phyloP scores from a whole-genome alignment of 495 filamentous ascomycete species.

The Aspergillus indologenus region DNA sequence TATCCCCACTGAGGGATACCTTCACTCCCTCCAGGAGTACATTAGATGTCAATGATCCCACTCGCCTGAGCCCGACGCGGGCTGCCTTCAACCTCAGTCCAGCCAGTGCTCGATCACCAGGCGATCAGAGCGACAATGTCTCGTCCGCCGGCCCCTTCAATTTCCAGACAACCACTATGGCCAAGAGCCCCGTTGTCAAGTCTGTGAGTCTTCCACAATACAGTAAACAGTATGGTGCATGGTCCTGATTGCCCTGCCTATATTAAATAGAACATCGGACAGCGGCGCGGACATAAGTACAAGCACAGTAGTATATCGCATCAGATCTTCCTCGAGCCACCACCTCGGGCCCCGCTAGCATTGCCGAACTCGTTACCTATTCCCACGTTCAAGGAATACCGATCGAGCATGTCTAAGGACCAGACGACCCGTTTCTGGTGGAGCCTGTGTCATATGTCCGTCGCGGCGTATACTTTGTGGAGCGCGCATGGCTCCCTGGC shows the following conservation, averaged over 20 bases:
- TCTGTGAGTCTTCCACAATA: slow-evolving; percentile 55
- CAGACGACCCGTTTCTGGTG: slow-evolving; percentile 80
- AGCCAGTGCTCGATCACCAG: slow-evolving; percentile 34
- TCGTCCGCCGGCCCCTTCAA: slow-evolving; percentile 71
- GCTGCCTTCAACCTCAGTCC: slow-evolving; percentile 44
- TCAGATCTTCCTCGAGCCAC: slow-evolving; percentile 95
- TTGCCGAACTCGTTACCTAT: slow-evolving; percentile 91
- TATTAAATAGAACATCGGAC: slow-evolving; percentile 66
- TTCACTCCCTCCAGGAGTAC: slow-evolving; percentile 32
- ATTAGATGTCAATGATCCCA: slow-evolving; percentile 27
- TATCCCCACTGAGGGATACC: slow-evolving; percentile 60
- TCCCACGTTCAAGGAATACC: slow-evolving; percentile 84
- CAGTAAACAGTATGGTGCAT: neutral
- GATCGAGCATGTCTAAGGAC: slow-evolving; percentile 78
- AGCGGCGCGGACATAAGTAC: slow-evolving; percentile 94
- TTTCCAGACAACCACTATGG: slow-evolving; percentile 81
- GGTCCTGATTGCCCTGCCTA: slow-evolving; percentile 13
- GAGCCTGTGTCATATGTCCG: slow-evolving; percentile 81
- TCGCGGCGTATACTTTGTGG: slow-evolving; percentile 82
- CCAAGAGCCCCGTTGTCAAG: slow-evolving; percentile 71
- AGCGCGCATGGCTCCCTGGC: slow-evolving; percentile 82
- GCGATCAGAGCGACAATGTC: slow-evolving; percentile 40
- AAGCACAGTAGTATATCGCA: slow-evolving; percentile 96
- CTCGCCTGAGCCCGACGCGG: slow-evolving; percentile 38
- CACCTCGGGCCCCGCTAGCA: slow-evolving; percentile 78